These are phyloP conservation scores for Beauveria varroae DNA, from an alignment of 2,329 filamentous ascomycete genomes.

Conservation along the genomic window DNA sequence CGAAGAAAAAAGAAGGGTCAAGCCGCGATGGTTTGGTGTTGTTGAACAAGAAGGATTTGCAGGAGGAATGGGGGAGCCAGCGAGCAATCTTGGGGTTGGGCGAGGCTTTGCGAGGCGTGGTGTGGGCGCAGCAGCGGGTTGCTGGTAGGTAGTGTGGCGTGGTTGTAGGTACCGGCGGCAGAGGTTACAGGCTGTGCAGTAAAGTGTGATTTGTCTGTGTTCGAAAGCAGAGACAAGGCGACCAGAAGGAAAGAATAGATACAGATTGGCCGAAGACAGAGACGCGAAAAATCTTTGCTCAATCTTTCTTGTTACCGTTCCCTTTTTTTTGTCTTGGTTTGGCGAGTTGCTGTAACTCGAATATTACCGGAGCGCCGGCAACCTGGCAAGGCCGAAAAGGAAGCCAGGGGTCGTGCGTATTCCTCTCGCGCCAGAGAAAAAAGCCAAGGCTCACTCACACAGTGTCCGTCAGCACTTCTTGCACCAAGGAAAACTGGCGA, in stretches of 20 bases:
- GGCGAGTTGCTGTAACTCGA: neutral
- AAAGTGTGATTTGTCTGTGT: no score
- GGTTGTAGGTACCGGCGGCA: no score
- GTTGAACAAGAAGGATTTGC: conserved; percentile 1
- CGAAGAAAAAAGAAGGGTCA: neutral
- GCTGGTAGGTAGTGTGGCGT: neutral
- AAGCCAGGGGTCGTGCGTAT: no score
- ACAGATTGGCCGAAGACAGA: no score
- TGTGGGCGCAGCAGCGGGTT: neutral
- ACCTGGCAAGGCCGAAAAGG: no score
- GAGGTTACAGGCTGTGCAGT: no score
- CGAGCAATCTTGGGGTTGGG: neutral
- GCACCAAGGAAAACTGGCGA: neutral
- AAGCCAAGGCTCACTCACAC: no score
- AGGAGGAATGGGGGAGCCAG: conserved; percentile 8
- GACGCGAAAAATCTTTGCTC: no score
- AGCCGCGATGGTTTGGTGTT: conserved; percentile 5
- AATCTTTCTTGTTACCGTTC: neutral
- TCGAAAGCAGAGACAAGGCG: neutral
- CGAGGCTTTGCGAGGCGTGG: conserved; percentile 1
- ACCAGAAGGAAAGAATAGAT: no score
- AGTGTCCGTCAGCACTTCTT: no score
- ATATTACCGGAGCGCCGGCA: no score
- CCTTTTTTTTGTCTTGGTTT: neutral
- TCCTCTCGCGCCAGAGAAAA: no score